Conservation (phyloP, 148 eudicot species). For the Heliosperma pusillum region DNA sequence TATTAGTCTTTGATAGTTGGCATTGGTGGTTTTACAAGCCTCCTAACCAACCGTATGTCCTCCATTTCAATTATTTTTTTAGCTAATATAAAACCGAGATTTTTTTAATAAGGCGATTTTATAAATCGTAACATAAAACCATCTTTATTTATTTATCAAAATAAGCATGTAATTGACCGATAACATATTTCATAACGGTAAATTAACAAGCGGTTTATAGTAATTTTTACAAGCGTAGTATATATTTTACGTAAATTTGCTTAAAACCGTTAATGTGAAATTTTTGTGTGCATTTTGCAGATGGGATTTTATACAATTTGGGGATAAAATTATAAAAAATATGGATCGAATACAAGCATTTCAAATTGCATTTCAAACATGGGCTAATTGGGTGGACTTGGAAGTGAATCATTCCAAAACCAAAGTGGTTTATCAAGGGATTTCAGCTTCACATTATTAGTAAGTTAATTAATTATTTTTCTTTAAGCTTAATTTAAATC, state of each 20-base stretch:
- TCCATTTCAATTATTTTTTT: not conserved
- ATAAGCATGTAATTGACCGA: too few species aligned
- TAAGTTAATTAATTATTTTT: conserved; percentile 22
- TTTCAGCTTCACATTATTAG: conserved; percentile 66
- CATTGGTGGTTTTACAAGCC: conserved; percentile 70
- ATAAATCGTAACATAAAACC: too few species aligned
- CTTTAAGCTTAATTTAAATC: too few species aligned
- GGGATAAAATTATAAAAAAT: conserved; percentile 26
- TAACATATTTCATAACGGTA: too few species aligned
- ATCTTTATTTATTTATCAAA: too few species aligned
- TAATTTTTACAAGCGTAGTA: too few species aligned
- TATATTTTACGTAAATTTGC: too few species aligned
- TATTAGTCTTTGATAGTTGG: conserved; percentile 65
- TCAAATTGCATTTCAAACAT: conserved; percentile 41
- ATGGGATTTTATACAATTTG: conserved; percentile 55
- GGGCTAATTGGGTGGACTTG: conserved; percentile 64
- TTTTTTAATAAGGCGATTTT: not conserved
- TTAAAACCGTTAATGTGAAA: too few species aligned
- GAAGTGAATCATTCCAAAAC: conserved; percentile 39
- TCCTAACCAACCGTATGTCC: conserved; percentile 51
- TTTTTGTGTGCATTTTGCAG: too few species aligned
- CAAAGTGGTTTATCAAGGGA: conserved; percentile 61
- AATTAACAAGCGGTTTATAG: too few species aligned
- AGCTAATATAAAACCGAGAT: not conserved
- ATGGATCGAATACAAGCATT: conserved; percentile 56